Evolutionary conservation across 164 flowering plant genomes (phyloP).

Genomic region (Umbellularia californica): DNA sequence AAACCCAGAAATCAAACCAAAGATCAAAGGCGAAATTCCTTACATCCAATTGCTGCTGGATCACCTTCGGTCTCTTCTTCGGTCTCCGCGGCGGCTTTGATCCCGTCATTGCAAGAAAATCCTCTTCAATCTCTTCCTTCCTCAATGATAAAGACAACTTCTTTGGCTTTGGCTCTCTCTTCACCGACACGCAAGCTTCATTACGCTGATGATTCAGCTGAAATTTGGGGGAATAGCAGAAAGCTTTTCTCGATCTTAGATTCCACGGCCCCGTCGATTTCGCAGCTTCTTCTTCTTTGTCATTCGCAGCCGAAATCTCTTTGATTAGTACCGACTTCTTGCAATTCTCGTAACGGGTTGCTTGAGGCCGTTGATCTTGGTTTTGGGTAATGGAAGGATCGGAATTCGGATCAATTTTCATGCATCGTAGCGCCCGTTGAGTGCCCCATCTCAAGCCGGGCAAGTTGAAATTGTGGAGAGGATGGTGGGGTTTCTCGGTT

Average conservation of each 20-base stretch:
- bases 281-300: conserved; percentile 34
- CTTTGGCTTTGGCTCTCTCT: conserved; percentile 27
- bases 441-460: conserved; percentile 65
- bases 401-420: conserved; percentile 28
- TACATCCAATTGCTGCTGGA: conserved; percentile 69
- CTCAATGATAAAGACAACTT: conserved; percentile 48
- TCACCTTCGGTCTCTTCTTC: conserved; percentile 46
- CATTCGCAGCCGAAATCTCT: conserved; percentile 21
- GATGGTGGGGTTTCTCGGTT: conserved; percentile 44
- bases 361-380: neutral
- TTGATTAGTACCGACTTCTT: neutral
- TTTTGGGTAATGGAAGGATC: conserved; percentile 2
- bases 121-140: conserved; percentile 67
- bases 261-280: no score
- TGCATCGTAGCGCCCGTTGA: conserved; percentile 46
- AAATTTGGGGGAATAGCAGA: conserved; percentile 48
- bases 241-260: conserved; percentile 4
- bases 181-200: conserved; percentile 26
- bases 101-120: conserved; percentile 49
- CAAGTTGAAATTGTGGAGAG: conserved; percentile 57
- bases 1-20: neutral
- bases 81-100: conserved; percentile 65
- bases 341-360: neutral
- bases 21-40: conserved; percentile 11
- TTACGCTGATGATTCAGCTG: conserved; percentile 39